Base-by-base conservation (phyloP, 495 filamentous ascomycete species). In the Penicillium cinerascens region DNA sequence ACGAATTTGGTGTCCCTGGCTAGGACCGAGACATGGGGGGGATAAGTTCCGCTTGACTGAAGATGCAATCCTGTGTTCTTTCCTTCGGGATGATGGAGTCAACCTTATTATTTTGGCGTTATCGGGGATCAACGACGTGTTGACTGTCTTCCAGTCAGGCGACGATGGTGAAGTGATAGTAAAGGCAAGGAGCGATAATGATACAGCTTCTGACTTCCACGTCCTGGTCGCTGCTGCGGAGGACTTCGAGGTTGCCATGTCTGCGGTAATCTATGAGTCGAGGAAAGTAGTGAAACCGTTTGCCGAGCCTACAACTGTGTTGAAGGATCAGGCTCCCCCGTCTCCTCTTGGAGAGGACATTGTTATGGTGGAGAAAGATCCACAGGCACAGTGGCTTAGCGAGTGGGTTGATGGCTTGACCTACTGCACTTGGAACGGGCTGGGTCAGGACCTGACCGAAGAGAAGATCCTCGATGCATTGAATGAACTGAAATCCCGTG, bases 381-480 rank as follows among this genome's bases (percentile, higher is more conserved):
- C 66, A 1, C 49, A 82, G 44, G 69, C 83, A 11, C 75, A 89
- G 57, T 96, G 92, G 91, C 73, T 89, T 23, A 82, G 92, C 48
- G 82, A 88, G 42, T 96, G 90, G 91, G 90, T 87, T 61, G 93
- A 98, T 68, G 93, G 93, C 2, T 60, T 87, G 37, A 79, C 83
- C 4, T 87, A 86, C 62, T 87, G 91, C 68, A 98, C 93, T 9
- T 97, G 93, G 93, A 97, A 97, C 64, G 86, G 83, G 1, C 76
- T 98, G 0, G 93, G 93, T 0, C 89, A 92, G 65, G 68, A 84
- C 10, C 70, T 97, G 37, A 89, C 84, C 0, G 90, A 92, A 55
- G 76, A 89, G 4, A 93, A 88, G 58, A 82, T 98, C 20, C 62
- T 91, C 20, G 65, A 80, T 25, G 90, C 92, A 11, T 73, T 98